Conservation (phyloP, 495 filamentous ascomycete genomes). For the Amphirosellinia nigrospora region DNA sequence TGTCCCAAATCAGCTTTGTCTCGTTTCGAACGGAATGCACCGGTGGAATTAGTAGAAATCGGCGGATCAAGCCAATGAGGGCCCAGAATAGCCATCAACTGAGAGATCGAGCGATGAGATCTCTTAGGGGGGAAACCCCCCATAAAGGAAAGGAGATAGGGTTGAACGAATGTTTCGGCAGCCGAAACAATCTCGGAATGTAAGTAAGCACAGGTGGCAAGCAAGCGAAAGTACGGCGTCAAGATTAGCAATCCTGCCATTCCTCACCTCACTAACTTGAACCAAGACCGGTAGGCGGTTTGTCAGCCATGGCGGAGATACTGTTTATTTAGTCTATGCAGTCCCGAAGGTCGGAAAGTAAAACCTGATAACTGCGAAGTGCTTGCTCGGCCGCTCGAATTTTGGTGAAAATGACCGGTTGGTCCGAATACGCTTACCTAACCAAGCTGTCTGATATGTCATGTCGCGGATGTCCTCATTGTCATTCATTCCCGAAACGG, state of each 20-base stretch:
- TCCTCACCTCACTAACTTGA: constrained; percentile 1
- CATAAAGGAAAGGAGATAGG: neutral
- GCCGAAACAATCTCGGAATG: constrained; percentile 16
- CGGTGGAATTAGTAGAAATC: neutral
- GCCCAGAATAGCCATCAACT: neutral
- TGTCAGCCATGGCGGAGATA: constrained; percentile 18
- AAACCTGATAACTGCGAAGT: neutral
- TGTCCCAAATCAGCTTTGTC: neutral
- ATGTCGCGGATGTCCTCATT: neutral
- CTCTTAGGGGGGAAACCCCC: neutral
- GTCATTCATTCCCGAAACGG: constrained; percentile 11
- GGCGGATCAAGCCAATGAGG: constrained; percentile 8
- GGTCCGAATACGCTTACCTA: constrained; percentile 17
- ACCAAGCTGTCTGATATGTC: constrained; percentile 13
- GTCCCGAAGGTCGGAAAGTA: neutral
- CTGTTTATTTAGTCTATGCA: neutral
- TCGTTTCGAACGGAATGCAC: neutral
- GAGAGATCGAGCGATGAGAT: neutral
- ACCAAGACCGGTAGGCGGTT: neutral
- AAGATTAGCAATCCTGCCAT: constrained; percentile 21
- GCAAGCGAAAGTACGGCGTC: neutral
- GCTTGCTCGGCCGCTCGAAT: neutral
- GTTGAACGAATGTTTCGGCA: constrained; percentile 3
- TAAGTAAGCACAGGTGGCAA: constrained; percentile 16
- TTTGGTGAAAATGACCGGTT: neutral